A percentile compares a stretch with the other conserved stretches of the same genome.
phyloP scores from a whole-genome alignment of 225 moss, liverwort and hornwort genomes.

The Thuidium tamariscinum region DNA sequence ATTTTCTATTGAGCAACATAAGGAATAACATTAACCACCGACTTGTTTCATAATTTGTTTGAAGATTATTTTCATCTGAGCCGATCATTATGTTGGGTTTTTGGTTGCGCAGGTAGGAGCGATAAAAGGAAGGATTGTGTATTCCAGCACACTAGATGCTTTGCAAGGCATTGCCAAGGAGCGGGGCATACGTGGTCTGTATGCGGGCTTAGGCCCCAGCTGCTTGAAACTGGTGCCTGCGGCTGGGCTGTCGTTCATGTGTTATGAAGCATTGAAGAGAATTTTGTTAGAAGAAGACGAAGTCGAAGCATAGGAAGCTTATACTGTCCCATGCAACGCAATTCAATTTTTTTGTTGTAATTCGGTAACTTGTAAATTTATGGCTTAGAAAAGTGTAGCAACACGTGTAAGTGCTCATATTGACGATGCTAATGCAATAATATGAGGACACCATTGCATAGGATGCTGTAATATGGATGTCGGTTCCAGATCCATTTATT shows the following conservation, averaged over 20 bases:
- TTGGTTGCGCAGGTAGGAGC: slow-evolving; percentile 48
- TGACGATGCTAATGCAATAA: background rate
- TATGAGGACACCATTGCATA: background rate
- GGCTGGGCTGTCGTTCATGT: slow-evolving; percentile 76
- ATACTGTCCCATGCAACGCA: background rate
- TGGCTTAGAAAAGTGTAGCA: background rate
- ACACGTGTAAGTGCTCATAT: background rate
- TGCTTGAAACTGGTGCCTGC: slow-evolving; percentile 73
- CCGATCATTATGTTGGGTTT: background rate
- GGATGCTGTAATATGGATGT: background rate
- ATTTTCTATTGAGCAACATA: background rate
- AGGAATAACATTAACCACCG: background rate
- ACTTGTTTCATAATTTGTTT: background rate
- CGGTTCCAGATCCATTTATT: background rate
- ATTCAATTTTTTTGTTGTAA: slow-evolving; percentile 11
- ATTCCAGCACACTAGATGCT: slow-evolving; percentile 58
- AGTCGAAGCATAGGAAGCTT: slow-evolving; percentile 1
- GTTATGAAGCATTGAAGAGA: slow-evolving; percentile 68
- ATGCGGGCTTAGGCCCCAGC: slow-evolving; percentile 60
- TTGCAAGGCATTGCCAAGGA: slow-evolving; percentile 47
- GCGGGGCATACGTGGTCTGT: slow-evolving; percentile 52
- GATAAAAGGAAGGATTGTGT: slow-evolving; percentile 53
- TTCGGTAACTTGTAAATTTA: slow-evolving; percentile 3
- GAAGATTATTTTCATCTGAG: background rate
- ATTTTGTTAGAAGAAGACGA: slow-evolving; percentile 63